Conservation (phyloP, 257 asterid genomes). For the Lycium ferocissimum region DNA sequence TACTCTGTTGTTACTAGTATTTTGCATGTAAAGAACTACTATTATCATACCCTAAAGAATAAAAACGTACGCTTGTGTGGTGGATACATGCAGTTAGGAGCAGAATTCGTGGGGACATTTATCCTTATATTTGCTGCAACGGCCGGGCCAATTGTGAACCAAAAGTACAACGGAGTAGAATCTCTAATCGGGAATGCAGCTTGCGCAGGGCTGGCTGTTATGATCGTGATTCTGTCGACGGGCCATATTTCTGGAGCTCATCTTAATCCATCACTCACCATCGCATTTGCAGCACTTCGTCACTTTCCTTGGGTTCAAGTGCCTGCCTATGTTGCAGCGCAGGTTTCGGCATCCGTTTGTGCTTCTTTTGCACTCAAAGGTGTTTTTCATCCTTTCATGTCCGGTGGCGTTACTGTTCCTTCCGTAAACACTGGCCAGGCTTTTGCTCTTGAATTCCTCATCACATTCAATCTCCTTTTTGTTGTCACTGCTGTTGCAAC, state of each 20-base stretch:
- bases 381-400: conserved; percentile 73
- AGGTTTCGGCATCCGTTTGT: conserved; percentile 86
- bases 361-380: conserved; percentile 92
- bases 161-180: conserved; percentile 73
- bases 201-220: conserved; percentile 84
- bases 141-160: conserved; percentile 89
- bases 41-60: neutral
- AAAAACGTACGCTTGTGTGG: neutral
- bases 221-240: conserved; percentile 83
- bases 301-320: conserved; percentile 94
- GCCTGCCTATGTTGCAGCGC: conserved; percentile 84
- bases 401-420: conserved; percentile 89
- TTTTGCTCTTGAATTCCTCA: conserved; percentile 86
- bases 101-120: conserved; percentile 94
- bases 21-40: neutral
- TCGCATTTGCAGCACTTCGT: conserved; percentile 87
- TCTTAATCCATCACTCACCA: conserved; percentile 82
- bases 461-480: conserved; percentile 77
- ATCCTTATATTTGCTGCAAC: conserved; percentile 85
- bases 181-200: conserved; percentile 82
- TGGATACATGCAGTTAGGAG: conserved; percentile 63
- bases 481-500: conserved; percentile 96
- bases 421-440: conserved; percentile 78
- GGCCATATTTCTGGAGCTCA: conserved; percentile 98
- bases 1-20: neutral